Conservation (phyloP, 2,329 filamentous ascomycete genomes). For the Emericellopsis atlantica region DNA sequence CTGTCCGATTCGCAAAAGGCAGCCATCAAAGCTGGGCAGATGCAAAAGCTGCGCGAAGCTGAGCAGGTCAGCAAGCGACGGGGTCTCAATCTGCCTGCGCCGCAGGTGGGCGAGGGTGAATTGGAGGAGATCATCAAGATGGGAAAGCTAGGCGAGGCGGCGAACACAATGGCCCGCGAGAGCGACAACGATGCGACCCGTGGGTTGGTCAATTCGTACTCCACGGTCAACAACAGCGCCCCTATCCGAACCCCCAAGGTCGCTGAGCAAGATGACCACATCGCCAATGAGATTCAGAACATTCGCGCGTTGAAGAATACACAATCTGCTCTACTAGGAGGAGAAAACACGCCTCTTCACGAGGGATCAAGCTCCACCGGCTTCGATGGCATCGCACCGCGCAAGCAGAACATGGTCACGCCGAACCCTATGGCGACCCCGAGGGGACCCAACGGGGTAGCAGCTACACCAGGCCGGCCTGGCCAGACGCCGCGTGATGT, state of each 20-base stretch:
- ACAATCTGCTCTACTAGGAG: conserved; percentile 83
- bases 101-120: conserved; percentile 86
- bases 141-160: conserved; percentile 85
- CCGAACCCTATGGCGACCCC: conserved; percentile 94
- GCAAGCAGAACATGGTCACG: conserved; percentile 71
- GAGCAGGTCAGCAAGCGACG: conserved; percentile 93
- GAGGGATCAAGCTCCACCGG: conserved; percentile 75
- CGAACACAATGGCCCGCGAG: conserved; percentile 59
- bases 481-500: conserved; percentile 81
- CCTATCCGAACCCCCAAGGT: conserved; percentile 89
- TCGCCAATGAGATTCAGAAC: conserved; percentile 93
- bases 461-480: conserved; percentile 54
- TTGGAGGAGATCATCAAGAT: conserved; percentile 98
- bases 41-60: conserved; percentile 89
- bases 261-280: conserved; percentile 84
- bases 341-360: conserved; percentile 82
- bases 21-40: conserved; percentile 82
- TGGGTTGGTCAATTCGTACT: conserved; percentile 79
- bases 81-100: conserved; percentile 68
- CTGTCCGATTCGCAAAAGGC: conserved; percentile 72
- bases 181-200: conserved; percentile 78
- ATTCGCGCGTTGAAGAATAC: conserved; percentile 87
- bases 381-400: conserved; percentile 73
- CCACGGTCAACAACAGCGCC: conserved; percentile 64
- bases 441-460: conserved; percentile 46